A percentile compares a stretch with the other conserved stretches of the same genome.
Evolutionary conservation across 1,284 basidiomycete species (phyloP).

Genomic region (Trichosporon ovoides): DNA sequence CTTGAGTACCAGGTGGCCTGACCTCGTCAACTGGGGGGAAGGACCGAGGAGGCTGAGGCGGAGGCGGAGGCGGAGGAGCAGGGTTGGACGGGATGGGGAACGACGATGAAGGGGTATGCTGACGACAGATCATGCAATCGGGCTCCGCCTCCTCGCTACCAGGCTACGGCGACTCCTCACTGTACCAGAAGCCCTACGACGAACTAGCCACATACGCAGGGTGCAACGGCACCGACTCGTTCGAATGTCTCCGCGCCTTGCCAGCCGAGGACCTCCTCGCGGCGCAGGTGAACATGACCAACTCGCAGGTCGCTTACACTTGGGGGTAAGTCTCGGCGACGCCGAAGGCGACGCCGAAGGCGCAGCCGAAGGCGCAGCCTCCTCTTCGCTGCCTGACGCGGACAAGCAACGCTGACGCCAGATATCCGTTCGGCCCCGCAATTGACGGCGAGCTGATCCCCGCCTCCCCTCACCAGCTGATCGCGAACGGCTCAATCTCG

Average conservation of each 20-base stretch:
- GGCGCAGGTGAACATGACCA: background rate
- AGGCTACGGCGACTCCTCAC: background rate
- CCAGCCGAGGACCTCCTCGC: constrained; percentile 1
- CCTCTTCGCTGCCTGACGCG: no score
- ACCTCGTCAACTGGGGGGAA: no score
- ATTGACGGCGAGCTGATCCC: constrained; percentile 45
- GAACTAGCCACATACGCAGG: background rate
- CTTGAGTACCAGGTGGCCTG: no score
- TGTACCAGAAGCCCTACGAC: background rate
- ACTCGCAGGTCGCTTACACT: background rate
- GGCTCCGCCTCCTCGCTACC: constrained; percentile 25
- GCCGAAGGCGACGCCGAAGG: no score
- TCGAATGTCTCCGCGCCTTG: constrained; percentile 5
- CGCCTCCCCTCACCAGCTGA: constrained; percentile 30
- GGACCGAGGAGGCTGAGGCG: no score
- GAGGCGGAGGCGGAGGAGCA: no score
- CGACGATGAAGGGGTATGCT: no score
- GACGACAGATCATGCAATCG: constrained; percentile 41
- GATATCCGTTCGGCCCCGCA: constrained; percentile 16
- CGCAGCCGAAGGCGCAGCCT: no score
- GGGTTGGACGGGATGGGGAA: no score
- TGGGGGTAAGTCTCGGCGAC: no score
- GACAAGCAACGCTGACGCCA: no score
- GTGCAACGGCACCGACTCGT: background rate
- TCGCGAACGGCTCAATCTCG: constrained; percentile 33